Base-by-base conservation (phyloP, 495 filamentous ascomycete genomes). In the Penicillium angulare region DNA sequence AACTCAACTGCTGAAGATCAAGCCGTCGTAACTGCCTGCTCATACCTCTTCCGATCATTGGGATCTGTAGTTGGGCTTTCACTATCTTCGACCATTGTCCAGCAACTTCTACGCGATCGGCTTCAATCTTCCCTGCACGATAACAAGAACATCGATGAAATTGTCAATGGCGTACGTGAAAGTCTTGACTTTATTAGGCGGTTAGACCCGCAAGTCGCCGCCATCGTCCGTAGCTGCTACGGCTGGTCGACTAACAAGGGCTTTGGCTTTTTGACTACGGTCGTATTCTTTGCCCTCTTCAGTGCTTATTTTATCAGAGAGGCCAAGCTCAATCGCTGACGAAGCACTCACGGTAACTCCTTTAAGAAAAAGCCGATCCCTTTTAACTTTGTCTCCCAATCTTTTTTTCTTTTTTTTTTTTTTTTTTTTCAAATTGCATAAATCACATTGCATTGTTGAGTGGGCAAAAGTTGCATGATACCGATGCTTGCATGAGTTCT, bases 31-130 rank as follows among this genome's bases (percentile, higher is more conserved):
- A 92, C 89, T 10, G 90, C 90, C 2, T 91, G 88, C 64, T 88
- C 83, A 1, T 96, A 95, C 64, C 79, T 95, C 2, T 96, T 96
- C 76, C 84, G 90, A 3, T 86, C 86, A 4, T 72, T 95, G 8
- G 90, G 90, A n/a, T 84, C 82, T 3, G 84, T 89, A 7, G 77
- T 88, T 16, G 88, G 89, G 7, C 66, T 95, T 31, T 86, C 85
- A 18, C 61, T 89, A 20, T 78, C 82, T 12, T 80, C 87, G 0
- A 90, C 86, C 2, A 76, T 90, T 13, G 78, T 90, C 15, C 90
- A 96, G 62, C 84, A 88, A 52, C 72, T 74, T 9, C 72, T 96
- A 18, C 77, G 88, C 5, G 67, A 61, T 2, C 72, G 79, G 27
- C 71, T 95, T n/a, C 65, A 69, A 17, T 65, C 61, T 12, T 71